These are phyloP conservation scores for Phytopythium oedochilum DNA, from an alignment of 352 stramenopile species.

Conservation along the genomic window DNA sequence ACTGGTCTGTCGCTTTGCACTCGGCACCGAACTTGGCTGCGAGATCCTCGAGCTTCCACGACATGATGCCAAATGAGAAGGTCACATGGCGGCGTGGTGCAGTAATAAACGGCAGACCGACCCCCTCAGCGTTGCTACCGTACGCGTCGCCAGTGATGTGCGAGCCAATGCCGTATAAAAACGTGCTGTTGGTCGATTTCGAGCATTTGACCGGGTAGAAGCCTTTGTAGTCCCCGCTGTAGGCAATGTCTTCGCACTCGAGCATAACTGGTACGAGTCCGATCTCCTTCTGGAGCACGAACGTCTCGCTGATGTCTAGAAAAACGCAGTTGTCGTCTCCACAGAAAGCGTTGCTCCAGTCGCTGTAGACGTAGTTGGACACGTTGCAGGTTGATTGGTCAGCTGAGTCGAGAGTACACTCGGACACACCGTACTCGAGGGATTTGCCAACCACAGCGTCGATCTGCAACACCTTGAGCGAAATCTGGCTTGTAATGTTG, in stretches of 20 bases:
- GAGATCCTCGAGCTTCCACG: conserved; percentile 26
- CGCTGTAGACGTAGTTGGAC: conserved; percentile 19
- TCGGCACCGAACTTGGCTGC: conserved; percentile 25
- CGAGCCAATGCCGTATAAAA: conserved; percentile 39
- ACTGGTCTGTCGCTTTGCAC: conserved; percentile 24
- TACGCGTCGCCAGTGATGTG: conserved; percentile 40
- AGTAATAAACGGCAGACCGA: conserved; percentile 18
- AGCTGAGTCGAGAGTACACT: conserved; percentile 8
- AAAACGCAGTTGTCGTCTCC: conserved; percentile 28
- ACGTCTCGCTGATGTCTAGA: conserved; percentile 23
- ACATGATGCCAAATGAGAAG: conserved; percentile 37
- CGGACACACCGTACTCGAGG: conserved; percentile 14
- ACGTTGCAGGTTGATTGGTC: conserved; percentile 6
- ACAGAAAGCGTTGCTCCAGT: conserved; percentile 23
- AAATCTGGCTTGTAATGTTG: conserved; percentile 19
- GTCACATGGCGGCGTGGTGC: conserved; percentile 29
- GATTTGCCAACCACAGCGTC: conserved; percentile 16
- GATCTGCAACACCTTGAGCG: conserved; percentile 21
- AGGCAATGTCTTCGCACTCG: conserved; percentile 26
- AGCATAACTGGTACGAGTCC: conserved; percentile 21
- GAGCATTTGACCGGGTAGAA: conserved; percentile 31
- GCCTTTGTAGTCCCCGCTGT: conserved; percentile 33
- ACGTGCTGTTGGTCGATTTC: conserved; percentile 15
- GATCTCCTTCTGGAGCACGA: conserved; percentile 30
- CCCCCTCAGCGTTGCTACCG: not conserved